Evolutionary conservation across 2,329 filamentous ascomycete species (phyloP), one percentile per base, ranked within the genome.

Genomic region (Fusarium coffeatum): DNA sequence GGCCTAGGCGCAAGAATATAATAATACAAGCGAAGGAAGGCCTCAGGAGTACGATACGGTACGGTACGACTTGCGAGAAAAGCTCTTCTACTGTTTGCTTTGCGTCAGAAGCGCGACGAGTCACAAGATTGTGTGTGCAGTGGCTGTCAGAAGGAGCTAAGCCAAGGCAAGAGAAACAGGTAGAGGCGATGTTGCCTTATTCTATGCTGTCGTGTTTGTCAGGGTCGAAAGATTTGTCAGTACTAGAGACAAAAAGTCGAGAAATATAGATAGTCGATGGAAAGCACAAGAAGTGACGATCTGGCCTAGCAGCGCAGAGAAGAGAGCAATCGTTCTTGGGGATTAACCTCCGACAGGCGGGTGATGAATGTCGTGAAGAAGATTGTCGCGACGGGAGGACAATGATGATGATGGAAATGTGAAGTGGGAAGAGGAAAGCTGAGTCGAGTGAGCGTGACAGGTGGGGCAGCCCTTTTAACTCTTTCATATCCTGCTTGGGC

Each of bases 71-170:
- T 74, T 74, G 67, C 59, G 59, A 72, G 55, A 74, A 63, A 66
- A 69, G 59, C 60, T 69, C 72, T 75, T 76, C 74, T 76, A 76
- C 74, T 76, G 72, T 70, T 59, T 61, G 48, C 45, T 50, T 66
- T 73, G 68, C 65, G 67, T 73, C 66, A 66, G 68, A 55, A 64
- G 70, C 71, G 66, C 72, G 71, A 72, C 70, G 58, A 72, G 72
- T 75, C 74, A 76, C 74, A 59, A 67, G 68, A 72, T 46, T 65
- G 61, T 56, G 61, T 56, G 64, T 59, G 68, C 61, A 66, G 70
- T 59, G 57, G 61, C 65, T 59, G 57, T 54, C 59, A 59, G 66
- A 46, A 32, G n/a, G 34, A 32, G 43, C 41, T 23, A 43, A 54
- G 42, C 69, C 55, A 64, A 59, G 51, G 48, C 69, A 49, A 62